Percentiles rank a stretch among this genome's conserved stretches.
Conservation (phyloP, 345 rosid species). For the Eucalyptus erythrocorys region DNA sequence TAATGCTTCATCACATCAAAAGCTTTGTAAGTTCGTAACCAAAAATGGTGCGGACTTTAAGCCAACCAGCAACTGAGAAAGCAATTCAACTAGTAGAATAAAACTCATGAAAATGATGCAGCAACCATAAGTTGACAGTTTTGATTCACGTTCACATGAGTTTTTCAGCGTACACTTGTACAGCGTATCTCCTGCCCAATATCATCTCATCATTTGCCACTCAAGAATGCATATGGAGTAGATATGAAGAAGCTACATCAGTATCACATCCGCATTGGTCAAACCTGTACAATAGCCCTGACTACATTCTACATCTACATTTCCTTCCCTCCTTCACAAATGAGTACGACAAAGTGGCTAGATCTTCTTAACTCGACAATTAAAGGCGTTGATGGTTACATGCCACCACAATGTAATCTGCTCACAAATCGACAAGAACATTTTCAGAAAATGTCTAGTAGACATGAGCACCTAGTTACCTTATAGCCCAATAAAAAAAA, state of each 20-base stretch:
- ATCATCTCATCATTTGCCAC: neutral
- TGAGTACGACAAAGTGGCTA: neutral
- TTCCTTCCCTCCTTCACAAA: neutral
- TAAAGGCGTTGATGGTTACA: neutral
- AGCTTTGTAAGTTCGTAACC: neutral
- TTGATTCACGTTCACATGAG: neutral
- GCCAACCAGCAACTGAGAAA: neutral
- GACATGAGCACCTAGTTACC: neutral
- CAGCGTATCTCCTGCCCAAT: neutral
- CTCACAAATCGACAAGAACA: neutral
- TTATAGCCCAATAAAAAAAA: accelerated
- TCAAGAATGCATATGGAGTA: neutral
- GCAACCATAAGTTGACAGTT: neutral
- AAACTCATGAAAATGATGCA: neutral
- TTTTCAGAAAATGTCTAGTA: neutral
- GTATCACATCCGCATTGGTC: neutral
- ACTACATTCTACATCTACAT: neutral
- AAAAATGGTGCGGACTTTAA: neutral
- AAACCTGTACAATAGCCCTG: neutral
- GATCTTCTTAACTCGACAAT: neutral
- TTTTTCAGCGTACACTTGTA: neutral
- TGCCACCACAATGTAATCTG: neutral
- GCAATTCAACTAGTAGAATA: neutral
- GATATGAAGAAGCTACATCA: neutral
- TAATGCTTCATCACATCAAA: neutral